These are phyloP conservation scores for Leucosporidium scottii DNA, from an alignment of 768 basidiomycete genomes.

Conservation along the genomic window DNA sequence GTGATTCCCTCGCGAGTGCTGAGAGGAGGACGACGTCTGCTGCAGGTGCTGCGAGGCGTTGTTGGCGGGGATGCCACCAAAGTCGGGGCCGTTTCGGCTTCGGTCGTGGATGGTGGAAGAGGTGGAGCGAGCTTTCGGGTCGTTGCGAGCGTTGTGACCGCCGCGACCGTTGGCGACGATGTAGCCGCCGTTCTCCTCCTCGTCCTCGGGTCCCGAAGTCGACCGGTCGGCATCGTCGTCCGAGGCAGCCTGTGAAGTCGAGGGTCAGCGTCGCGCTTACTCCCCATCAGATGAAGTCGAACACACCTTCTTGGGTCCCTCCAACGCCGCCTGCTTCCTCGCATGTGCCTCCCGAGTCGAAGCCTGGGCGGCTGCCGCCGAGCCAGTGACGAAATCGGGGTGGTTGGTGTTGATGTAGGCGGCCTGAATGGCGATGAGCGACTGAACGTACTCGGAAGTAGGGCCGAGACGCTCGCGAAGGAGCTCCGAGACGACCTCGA, in stretches of 20 bases:
- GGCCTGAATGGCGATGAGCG: constrained; percentile 91
- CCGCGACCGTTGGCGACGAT: constrained; percentile 51
- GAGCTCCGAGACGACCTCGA: constrained; percentile 95
- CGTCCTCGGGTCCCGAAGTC: constrained; percentile 49
- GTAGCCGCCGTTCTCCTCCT: constrained; percentile 51
- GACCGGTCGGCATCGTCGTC: constrained; percentile 43
- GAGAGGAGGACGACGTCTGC: no score
- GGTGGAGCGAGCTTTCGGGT: constrained; percentile 57
- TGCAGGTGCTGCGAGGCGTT: constrained; percentile 4
- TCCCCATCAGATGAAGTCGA: background rate
- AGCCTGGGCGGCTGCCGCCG: constrained; percentile 39
- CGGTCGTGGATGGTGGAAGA: constrained; percentile 74
- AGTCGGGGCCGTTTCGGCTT: constrained; percentile 42
- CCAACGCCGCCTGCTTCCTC: constrained; percentile 2
- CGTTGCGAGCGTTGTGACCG: constrained; percentile 1
- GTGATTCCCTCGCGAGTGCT: constrained; percentile 40
- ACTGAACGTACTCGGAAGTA: constrained; percentile 92
- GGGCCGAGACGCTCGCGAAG: constrained; percentile 91
- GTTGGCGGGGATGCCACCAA: constrained; percentile 34
- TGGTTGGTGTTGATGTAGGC: constrained; percentile 99
- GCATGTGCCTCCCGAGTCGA: constrained; percentile 7
- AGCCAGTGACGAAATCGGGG: constrained; percentile 81
- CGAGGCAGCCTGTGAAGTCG: background rate
- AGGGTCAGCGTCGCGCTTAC: background rate
- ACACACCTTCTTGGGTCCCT: constrained; percentile 12